Base-by-base conservation (phyloP, 2,329 filamentous ascomycete species). In the Dactylella cylindrospora region DNA sequence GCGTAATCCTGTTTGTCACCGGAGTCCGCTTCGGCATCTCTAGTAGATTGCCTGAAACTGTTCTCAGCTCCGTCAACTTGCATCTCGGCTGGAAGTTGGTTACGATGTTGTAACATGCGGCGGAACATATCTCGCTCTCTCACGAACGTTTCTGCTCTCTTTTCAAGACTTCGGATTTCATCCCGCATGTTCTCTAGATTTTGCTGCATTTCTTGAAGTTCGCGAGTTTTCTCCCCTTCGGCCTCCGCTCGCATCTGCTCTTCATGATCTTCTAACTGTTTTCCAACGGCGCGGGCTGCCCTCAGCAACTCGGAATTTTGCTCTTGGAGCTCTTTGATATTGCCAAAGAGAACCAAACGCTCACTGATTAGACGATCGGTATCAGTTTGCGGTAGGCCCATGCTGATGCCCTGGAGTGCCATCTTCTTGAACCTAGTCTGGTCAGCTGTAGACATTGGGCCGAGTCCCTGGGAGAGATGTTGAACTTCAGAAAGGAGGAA, bases 41-140 rank as follows among this genome's bases (percentile, higher is more conserved):
- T 74, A 13, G 72, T 70, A 10, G 76, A 76, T 15, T 74, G 77
- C 26, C 57, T 49, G 25, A 62, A 20, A 10, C 71, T 72, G n/a
- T 77, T 76, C 15, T 72, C 71, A 29, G 74, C 73, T 43, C 75
- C 76, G 9, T 66, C 67, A 13, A 61, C 52, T 49, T 64, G 59
- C 51, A 57, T 55, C 17, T 64, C 59, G 7, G 31, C 47, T 2
- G 44, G 59, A 13, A 55, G 41, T 40, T 54, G 61, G 22, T 61
- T 60, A 55, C 83, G 80, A 65, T 93, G 87, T 67, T 91, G 87
- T 23, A 96, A 80, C 77, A 97, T 90, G 46, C 90, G 89, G 17
- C 91, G 84, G 84, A 96, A 97, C 82, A 96, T 96, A 71, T 98
- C 91, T 65, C 93, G 85, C 75, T 98, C 93, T 69, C 90, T 88